phyloP scores from a whole-genome alignment of 75 land plant genomes.

The Picea sitchensis region DNA sequence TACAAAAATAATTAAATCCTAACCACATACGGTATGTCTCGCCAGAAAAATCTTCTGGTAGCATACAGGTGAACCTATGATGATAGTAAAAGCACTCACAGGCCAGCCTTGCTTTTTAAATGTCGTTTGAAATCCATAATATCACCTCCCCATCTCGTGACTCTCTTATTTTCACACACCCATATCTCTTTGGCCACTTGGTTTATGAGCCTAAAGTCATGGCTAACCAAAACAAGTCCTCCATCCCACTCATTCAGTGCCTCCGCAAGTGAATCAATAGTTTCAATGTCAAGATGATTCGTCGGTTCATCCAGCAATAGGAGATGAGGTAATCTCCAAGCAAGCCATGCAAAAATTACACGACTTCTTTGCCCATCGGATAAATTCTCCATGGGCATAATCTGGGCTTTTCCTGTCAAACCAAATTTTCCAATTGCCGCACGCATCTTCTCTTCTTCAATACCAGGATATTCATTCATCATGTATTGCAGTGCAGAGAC shows the following conservation, averaged over 20 bases:
- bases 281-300: constrained; percentile 41
- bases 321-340: constrained; percentile 33
- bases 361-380: constrained; percentile 31
- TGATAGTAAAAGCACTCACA: constrained; percentile 16
- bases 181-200: constrained; percentile 93
- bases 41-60: not conserved
- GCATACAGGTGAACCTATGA: not conserved
- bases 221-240: constrained; percentile 86
- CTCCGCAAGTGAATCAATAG: constrained; percentile 82
- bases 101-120: constrained; percentile 68
- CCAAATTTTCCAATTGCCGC: constrained; percentile 79
- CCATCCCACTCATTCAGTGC: constrained; percentile 96
- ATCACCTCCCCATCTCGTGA: constrained; percentile 82
- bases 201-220: constrained; percentile 87
- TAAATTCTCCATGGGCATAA: constrained; percentile 37
- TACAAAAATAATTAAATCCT: not conserved
- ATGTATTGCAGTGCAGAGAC: constrained; percentile 76
- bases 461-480: constrained; percentile 80
- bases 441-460: constrained; percentile 89
- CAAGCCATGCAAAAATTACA: constrained; percentile 38
- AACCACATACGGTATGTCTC: not conserved
- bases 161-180: constrained; percentile 81
- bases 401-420: constrained; percentile 61
- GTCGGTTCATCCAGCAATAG: constrained; percentile 80
- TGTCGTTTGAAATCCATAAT: constrained; percentile 88